phyloP scores from a whole-genome alignment of 495 filamentous ascomycete species.

The Aspergillus incahuasiensis region DNA sequence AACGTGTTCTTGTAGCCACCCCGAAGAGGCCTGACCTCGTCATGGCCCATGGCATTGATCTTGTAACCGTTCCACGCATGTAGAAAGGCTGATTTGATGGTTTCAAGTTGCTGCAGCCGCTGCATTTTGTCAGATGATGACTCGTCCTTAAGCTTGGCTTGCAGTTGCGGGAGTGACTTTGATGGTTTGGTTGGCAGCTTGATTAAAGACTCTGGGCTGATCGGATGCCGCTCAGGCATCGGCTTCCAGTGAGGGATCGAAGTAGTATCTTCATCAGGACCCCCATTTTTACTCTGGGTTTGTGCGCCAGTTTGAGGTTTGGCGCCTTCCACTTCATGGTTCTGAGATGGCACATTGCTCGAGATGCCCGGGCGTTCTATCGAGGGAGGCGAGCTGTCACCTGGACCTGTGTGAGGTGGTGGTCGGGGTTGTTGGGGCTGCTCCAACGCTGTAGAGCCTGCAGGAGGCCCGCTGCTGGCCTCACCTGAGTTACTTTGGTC shows the following conservation, averaged over 20 bases:
- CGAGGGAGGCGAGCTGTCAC: neutral
- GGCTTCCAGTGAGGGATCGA: slow-evolving; percentile 63
- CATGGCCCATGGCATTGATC: slow-evolving; percentile 68
- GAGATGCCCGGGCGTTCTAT: slow-evolving; percentile 7
- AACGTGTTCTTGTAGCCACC: slow-evolving; percentile 67
- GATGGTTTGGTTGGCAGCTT: slow-evolving; percentile 66
- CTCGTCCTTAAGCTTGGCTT: slow-evolving; percentile 66
- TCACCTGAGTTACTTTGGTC: neutral
- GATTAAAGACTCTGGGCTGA: slow-evolving; percentile 64
- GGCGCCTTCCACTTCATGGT: slow-evolving; percentile 8
- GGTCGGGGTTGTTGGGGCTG: slow-evolving; percentile 1
- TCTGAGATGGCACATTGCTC: slow-evolving; percentile 6
- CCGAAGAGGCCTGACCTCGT: slow-evolving; percentile 69
- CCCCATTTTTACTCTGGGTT: slow-evolving; percentile 40
- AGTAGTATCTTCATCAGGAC: slow-evolving; percentile 29
- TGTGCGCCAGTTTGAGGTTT: slow-evolving; percentile 31
- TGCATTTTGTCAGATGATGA: slow-evolving; percentile 52
- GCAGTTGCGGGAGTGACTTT: slow-evolving; percentile 68
- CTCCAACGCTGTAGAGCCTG: no score
- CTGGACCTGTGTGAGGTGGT: slow-evolving; percentile 1
- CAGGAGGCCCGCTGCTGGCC: neutral
- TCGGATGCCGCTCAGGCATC: slow-evolving; percentile 66
- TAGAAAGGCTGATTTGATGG: slow-evolving; percentile 61
- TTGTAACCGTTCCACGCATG: slow-evolving; percentile 77
- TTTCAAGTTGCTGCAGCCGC: slow-evolving; percentile 58